Evolutionary conservation across 1,284 basidiomycete genomes (phyloP).

Genomic region (Sporisorium iseilematis-ciliati): DNA sequence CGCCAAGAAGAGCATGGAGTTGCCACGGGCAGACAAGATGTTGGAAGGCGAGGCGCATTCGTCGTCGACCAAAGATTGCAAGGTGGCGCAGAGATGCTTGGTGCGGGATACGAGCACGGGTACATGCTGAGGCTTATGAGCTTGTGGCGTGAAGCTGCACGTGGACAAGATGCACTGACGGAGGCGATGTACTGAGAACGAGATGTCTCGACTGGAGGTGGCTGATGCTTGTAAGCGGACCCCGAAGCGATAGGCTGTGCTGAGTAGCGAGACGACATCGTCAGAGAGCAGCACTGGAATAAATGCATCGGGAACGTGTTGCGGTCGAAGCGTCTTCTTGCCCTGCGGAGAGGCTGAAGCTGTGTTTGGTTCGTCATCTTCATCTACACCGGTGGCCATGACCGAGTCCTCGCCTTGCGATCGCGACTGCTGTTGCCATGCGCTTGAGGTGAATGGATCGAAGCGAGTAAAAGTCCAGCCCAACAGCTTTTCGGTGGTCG

Average conservation of each 20-base stretch:
- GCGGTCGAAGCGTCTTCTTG: slow-evolving; percentile 23
- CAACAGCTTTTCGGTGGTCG: slow-evolving; percentile 52
- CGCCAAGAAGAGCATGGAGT: slow-evolving; percentile 50
- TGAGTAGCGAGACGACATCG: slow-evolving; percentile 53
- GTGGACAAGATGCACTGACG: slow-evolving; percentile 45
- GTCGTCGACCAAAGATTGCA: slow-evolving; percentile 44
- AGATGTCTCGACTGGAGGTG: slow-evolving; percentile 36
- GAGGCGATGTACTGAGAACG: slow-evolving; percentile 46
- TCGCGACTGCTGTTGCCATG: slow-evolving; percentile 44
- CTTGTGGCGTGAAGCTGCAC: slow-evolving; percentile 43
- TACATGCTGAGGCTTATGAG: slow-evolving; percentile 43
- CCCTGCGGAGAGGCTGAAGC: slow-evolving; percentile 4
- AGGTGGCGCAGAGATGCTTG: slow-evolving; percentile 40
- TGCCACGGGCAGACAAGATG: slow-evolving; percentile 38
- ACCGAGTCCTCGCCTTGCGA: slow-evolving; percentile 30
- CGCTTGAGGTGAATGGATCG: slow-evolving; percentile 43
- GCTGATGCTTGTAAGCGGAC: slow-evolving; percentile 24
- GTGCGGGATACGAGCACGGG: slow-evolving; percentile 34
- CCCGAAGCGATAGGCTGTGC: slow-evolving; percentile 44
- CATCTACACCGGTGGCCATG: slow-evolving; percentile 27
- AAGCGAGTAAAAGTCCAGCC: slow-evolving; percentile 56
- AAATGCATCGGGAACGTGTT: slow-evolving; percentile 39
- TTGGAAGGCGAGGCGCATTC: slow-evolving; percentile 24
- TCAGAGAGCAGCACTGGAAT: slow-evolving; percentile 41
- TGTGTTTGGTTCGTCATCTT: slow-evolving; percentile 31